Conservation (phyloP, 257 asterid species). For the Primulina tabacum region DNA sequence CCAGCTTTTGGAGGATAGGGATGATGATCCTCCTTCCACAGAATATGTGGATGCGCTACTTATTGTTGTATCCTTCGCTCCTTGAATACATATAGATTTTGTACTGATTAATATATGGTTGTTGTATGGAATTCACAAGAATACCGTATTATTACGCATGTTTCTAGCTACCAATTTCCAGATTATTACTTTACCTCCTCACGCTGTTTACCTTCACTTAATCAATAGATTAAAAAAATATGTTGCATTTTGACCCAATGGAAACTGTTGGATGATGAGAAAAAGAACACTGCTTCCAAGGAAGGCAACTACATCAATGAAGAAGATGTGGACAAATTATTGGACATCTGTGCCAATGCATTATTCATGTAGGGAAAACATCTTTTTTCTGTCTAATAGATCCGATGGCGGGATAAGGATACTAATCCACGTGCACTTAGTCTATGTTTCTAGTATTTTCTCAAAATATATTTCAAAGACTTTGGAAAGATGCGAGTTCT, state of each 20-base stretch:
- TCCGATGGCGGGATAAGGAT: not conserved
- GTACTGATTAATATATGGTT: not conserved
- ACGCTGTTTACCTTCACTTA: conserved; percentile 41
- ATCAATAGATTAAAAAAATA: conserved; percentile 52
- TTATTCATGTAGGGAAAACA: conserved; percentile 20
- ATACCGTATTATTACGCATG: not conserved
- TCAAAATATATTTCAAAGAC: not conserved
- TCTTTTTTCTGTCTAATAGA: not conserved
- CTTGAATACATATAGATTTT: not conserved
- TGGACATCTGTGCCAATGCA: conserved; percentile 40
- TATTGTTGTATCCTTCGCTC: conserved; percentile 63
- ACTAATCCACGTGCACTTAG: not conserved
- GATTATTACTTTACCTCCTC: conserved; percentile 11
- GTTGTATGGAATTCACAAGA: not conserved
- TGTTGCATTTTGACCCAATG: conserved; percentile 49
- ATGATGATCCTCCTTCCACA: conserved; percentile 22
- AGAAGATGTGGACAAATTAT: conserved; percentile 58
- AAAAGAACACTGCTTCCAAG: conserved; percentile 24
- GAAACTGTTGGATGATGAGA: conserved; percentile 45
- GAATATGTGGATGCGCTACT: conserved; percentile 35
- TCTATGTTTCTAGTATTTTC: not conserved
- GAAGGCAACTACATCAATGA: conserved; percentile 42
- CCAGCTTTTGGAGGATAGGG: conserved; percentile 41
- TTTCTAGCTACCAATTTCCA: conserved; percentile 1
- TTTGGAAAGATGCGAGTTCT: not conserved